phyloP scores from a whole-genome alignment of 208 protist species.

The Strigomonas galati region DNA sequence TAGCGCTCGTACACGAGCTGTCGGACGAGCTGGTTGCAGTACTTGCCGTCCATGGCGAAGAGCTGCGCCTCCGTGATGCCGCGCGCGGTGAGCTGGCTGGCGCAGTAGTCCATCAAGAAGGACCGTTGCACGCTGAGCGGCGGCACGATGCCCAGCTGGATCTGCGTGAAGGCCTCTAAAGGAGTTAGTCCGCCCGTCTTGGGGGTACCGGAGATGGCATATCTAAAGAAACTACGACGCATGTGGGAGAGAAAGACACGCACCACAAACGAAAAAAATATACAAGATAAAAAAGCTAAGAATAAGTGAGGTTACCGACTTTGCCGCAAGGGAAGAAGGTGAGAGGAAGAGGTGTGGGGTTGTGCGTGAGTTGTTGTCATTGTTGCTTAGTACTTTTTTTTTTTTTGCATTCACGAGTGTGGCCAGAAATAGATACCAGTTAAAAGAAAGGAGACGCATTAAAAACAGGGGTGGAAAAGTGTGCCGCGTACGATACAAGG shows the following conservation, averaged over 20 bases:
- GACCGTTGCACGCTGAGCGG: conserved; percentile 56
- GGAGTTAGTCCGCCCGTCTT: conserved; percentile 38
- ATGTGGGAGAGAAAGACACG: too few relatives aligned
- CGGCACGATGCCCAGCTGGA: conserved; percentile 80
- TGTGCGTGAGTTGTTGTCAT: too few relatives aligned
- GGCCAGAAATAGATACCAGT: too few relatives aligned
- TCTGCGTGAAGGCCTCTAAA: conserved; percentile 74
- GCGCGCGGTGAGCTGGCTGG: conserved; percentile 51
- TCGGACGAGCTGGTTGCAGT: conserved; percentile 64
- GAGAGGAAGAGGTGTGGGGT: too few relatives aligned
- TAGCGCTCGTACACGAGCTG: conserved; percentile 76
- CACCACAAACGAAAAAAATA: not conserved
- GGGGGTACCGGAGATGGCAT: not conserved
- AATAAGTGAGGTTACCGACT: not conserved
- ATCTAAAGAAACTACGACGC: too few relatives aligned
- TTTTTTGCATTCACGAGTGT: not conserved
- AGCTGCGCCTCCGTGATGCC: conserved; percentile 79
- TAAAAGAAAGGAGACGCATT: conserved; percentile 8
- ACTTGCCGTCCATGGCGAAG: conserved; percentile 71
- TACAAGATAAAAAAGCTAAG: conserved; percentile 4
- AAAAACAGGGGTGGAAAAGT: conserved; percentile 17
- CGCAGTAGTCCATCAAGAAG: conserved; percentile 83
- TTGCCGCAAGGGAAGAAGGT: not conserved
- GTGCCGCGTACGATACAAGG: not conserved
- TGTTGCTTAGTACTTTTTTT: conserved; percentile 4